Evolutionary conservation across 345 rosid genomes (phyloP).

Genomic region (Sisymbrium irio): DNA sequence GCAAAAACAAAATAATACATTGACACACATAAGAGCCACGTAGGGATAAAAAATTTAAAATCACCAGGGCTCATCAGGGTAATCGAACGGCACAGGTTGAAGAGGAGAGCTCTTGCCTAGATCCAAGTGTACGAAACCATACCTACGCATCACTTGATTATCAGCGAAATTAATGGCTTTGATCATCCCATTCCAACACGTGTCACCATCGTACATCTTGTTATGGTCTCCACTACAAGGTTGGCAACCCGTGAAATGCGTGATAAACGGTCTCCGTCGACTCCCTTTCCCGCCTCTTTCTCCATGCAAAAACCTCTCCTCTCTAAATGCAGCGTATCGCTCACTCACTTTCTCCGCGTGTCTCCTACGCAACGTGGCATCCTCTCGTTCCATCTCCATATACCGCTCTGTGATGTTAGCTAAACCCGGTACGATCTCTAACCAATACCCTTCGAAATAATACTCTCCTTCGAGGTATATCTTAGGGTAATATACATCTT

Average conservation of each 20-base stretch:
- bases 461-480: conserved; percentile 73
- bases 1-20: background rate
- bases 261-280: conserved; percentile 74
- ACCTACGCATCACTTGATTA: conserved; percentile 82
- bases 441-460: conserved; percentile 81
- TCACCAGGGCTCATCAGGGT: conserved; percentile 79
- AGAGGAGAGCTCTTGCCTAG: conserved; percentile 53
- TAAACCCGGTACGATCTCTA: conserved; percentile 48
- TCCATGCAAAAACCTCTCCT: conserved; percentile 47
- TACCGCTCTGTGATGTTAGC: conserved; percentile 57
- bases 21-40: conserved; percentile 1
- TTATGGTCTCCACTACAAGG: conserved; percentile 92
- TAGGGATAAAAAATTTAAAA: background rate
- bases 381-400: conserved; percentile 48
- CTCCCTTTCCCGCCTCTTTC: conserved; percentile 55
- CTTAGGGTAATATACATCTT: conserved; percentile 49
- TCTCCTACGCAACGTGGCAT: conserved; percentile 50
- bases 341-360: conserved; percentile 90
- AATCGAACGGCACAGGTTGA: conserved; percentile 66
- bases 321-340: conserved; percentile 61
- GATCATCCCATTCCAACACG: conserved; percentile 75
- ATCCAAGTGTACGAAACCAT: conserved; percentile 76
- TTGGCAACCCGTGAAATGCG: conserved; percentile 95
- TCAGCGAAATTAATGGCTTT: conserved; percentile 93
- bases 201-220: conserved; percentile 66